Conservation (phyloP, 1,139 yeast genomes). For the Hansenula sp. region DNA sequence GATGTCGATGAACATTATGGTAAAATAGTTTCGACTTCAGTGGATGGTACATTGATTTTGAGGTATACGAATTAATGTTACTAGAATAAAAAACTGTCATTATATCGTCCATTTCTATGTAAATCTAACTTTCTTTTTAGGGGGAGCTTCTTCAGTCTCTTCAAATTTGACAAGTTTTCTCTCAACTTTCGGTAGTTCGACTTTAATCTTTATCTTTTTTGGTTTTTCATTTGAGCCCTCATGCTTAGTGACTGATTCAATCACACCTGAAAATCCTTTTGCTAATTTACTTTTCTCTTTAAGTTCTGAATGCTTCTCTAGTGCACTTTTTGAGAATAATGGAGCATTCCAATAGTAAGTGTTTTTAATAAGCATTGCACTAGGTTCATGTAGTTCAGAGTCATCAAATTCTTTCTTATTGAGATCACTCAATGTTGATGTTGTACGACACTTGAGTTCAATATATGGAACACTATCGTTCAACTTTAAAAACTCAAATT, state of each 20-base stretch:
- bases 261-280: conserved; percentile 1
- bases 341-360: conserved; percentile 38
- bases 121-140: conserved; percentile 23
- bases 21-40: conserved; percentile 41
- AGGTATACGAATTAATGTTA: conserved; percentile 21
- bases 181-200: not conserved
- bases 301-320: conserved; percentile 3
- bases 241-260: not conserved
- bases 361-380: conserved; percentile 8
- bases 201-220: not conserved
- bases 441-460: conserved; percentile 8
- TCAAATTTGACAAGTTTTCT: not conserved
- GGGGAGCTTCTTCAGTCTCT: conserved; percentile 9
- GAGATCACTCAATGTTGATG: not conserved
- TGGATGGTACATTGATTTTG: conserved; percentile 46
- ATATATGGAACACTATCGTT: conserved; percentile 5
- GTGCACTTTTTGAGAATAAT: conserved; percentile 29
- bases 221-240: not conserved
- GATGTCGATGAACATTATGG: conserved; percentile 49
- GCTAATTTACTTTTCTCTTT: not conserved
- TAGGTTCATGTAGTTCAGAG: conserved; percentile 18
- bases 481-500: conserved; percentile 39
- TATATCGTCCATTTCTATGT: not conserved
- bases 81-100: not conserved
- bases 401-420: conserved; percentile 11